Evolutionary conservation across 2,329 filamentous ascomycete genomes (phyloP).

Genomic region (Rhynchosporium secalis): DNA sequence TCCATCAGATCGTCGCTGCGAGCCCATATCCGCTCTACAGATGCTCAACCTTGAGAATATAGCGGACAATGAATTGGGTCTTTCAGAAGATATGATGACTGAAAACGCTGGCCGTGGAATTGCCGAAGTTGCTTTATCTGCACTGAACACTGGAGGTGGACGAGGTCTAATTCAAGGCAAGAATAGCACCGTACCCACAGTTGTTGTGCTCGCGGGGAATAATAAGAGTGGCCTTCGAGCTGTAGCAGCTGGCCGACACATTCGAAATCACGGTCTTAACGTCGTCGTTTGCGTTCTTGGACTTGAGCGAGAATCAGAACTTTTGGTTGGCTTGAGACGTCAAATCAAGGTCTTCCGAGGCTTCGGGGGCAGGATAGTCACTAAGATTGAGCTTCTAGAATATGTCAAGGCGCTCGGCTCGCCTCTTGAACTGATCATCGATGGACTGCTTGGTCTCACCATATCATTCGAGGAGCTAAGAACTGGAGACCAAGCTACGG

Average conservation of each 20-base stretch:
- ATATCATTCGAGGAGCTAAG: constrained; percentile 86
- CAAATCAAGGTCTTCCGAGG: constrained; percentile 84
- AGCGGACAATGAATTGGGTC: constrained; percentile 80
- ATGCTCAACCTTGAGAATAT: constrained; percentile 93
- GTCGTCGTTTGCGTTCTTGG: constrained; percentile 83
- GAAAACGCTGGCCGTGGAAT: constrained; percentile 90
- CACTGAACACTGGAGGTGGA: constrained; percentile 52
- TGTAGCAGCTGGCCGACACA: constrained; percentile 80
- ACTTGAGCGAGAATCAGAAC: constrained; percentile 76
- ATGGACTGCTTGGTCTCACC: constrained; percentile 84
- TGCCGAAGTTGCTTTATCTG: constrained; percentile 75
- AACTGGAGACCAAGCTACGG: constrained; percentile 77
- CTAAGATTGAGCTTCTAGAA: constrained; percentile 62
- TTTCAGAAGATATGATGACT: constrained; percentile 86
- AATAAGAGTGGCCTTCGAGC: constrained; percentile 85
- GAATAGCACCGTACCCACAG: constrained; percentile 43
- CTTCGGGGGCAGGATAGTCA: constrained; percentile 73
- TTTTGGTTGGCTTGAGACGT: constrained; percentile 76
- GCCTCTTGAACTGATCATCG: constrained; percentile 78
- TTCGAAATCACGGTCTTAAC: constrained; percentile 79
- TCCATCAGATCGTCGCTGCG: constrained; percentile 57
- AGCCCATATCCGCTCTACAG: constrained; percentile 71
- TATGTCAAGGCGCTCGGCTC: constrained; percentile 58
- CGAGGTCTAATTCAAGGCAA: constrained; percentile 39
- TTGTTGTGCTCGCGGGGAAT: constrained; percentile 90